These are phyloP conservation scores for Nitzschia sp. DNA, from an alignment of 108 stramenopile species.

Conservation along the genomic window DNA sequence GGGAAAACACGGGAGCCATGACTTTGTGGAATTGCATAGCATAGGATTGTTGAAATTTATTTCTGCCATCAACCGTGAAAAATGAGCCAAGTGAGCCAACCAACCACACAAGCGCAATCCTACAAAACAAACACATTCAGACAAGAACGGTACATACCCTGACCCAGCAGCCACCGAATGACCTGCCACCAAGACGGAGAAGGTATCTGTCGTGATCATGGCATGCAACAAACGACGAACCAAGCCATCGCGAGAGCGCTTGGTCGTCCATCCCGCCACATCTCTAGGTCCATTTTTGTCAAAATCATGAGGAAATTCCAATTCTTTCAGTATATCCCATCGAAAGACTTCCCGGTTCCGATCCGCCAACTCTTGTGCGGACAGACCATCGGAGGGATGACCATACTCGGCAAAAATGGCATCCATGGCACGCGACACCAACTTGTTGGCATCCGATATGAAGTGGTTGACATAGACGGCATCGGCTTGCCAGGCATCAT, in stretches of 20 bases:
- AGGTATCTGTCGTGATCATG: slow-evolving; percentile 75
- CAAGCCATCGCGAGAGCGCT: slow-evolving; percentile 57
- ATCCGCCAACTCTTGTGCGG: slow-evolving; percentile 22
- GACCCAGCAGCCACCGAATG: slow-evolving; percentile 32
- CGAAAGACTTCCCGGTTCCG: slow-evolving; percentile 31
- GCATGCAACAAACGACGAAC: slow-evolving; percentile 72
- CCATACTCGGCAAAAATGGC: slow-evolving; percentile 75
- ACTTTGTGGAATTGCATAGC: slow-evolving; percentile 57
- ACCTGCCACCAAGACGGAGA: slow-evolving; percentile 52
- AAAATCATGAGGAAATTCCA: not conserved
- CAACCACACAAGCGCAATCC: not conserved
- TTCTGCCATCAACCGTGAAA: no score
- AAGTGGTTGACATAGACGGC: slow-evolving; percentile 75
- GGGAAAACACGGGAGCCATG: slow-evolving; percentile 67
- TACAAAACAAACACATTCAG: not conserved
- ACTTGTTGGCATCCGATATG: slow-evolving; percentile 57
- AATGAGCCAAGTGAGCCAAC: not conserved
- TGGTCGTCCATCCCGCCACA: slow-evolving; percentile 57
- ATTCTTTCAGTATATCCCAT: slow-evolving; percentile 40
- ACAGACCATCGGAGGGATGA: slow-evolving; percentile 39
- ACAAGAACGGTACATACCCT: slow-evolving; percentile 1
- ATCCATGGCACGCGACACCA: slow-evolving; percentile 64
- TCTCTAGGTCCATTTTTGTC: slow-evolving; percentile 5
- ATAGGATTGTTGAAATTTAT: slow-evolving; percentile 70
- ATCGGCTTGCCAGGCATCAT: slow-evolving; percentile 79